Evolutionary conservation across 2,329 filamentous ascomycete species (phyloP).

Genomic region (Teratosphaeriaceae sp.): DNA sequence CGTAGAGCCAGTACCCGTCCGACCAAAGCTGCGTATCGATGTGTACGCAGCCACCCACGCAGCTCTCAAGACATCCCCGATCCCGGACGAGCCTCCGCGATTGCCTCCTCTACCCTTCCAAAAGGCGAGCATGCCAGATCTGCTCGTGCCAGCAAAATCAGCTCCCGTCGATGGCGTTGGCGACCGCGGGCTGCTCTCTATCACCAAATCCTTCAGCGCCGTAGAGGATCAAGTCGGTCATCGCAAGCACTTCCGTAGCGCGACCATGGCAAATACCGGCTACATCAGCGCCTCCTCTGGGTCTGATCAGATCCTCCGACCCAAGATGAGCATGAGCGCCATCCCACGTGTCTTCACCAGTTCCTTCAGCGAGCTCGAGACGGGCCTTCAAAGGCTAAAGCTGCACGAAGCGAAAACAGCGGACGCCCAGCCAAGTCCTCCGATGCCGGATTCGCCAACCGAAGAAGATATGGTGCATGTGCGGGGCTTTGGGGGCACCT

Average conservation of each 20-base stretch:
- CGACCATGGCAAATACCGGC: slow-evolving; percentile 10
- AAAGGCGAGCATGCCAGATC: neutral
- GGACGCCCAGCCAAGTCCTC: slow-evolving; percentile 5
- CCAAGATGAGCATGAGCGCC: slow-evolving; percentile 4
- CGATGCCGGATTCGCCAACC: neutral
- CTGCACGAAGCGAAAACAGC: slow-evolving; percentile 12
- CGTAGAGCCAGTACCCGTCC: neutral
- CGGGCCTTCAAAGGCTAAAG: slow-evolving; percentile 10
- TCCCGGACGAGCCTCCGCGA: slow-evolving; percentile 1
- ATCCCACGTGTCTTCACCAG: slow-evolving; percentile 22
- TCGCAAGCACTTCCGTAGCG: slow-evolving; percentile 12
- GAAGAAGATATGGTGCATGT: slow-evolving; percentile 4
- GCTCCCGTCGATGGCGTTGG: neutral
- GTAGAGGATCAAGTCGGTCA: slow-evolving; percentile 15
- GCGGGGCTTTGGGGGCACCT: slow-evolving; percentile 12
- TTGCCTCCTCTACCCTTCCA: slow-evolving; percentile 3
- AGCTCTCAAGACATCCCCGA: neutral
- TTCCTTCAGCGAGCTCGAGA: slow-evolving; percentile 20
- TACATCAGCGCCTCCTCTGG: slow-evolving; percentile 9
- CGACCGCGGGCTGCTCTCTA: neutral
- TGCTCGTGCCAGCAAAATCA: neutral
- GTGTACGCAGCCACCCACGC: neutral
- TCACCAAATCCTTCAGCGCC: slow-evolving; percentile 15
- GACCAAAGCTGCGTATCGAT: neutral
- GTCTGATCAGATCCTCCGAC: neutral